Conservation (phyloP, 345 rosid genomes). For the Gossypium turneri region DNA sequence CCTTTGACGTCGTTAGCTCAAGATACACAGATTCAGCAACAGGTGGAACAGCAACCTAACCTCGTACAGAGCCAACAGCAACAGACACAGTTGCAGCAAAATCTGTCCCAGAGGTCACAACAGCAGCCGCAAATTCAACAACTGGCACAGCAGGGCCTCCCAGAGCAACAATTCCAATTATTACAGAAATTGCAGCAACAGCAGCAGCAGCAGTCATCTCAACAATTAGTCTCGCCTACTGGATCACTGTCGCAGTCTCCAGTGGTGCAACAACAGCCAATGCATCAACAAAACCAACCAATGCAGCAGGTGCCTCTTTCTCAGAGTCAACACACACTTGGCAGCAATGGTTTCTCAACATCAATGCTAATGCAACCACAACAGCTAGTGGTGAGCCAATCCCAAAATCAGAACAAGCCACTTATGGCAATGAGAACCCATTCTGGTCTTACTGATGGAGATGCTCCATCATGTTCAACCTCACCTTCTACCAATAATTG, state of each 20-base stretch:
- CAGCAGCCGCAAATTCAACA: constrained; percentile 58
- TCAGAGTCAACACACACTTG: constrained; percentile 56
- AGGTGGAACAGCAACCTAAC: constrained; percentile 60
- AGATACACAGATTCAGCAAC: constrained; percentile 58
- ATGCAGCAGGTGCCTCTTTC: constrained; percentile 44
- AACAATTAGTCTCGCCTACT: constrained; percentile 52
- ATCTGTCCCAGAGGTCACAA: constrained; percentile 52
- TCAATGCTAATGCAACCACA: constrained; percentile 55
- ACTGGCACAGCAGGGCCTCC: constrained; percentile 52
- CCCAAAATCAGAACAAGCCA: constrained; percentile 51
- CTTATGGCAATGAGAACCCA: constrained; percentile 47
- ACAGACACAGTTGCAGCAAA: constrained; percentile 62
- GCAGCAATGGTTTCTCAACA: constrained; percentile 53
- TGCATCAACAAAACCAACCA: constrained; percentile 49
- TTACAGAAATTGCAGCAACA: constrained; percentile 67
- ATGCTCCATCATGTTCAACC: constrained; percentile 93
- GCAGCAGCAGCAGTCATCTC: constrained; percentile 42
- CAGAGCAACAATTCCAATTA: constrained; percentile 80
- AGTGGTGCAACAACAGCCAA: constrained; percentile 53
- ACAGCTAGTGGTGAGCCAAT: constrained; percentile 50
- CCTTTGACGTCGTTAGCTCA: constrained; percentile 51
- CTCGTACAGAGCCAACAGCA: constrained; percentile 54
- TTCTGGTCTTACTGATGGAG: constrained; percentile 78
- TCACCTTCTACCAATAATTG: constrained; percentile 92
- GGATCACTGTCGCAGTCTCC: constrained; percentile 68